Evolutionary conservation across 345 rosid species (phyloP).

Genomic region (Bretschneidera sinensis): DNA sequence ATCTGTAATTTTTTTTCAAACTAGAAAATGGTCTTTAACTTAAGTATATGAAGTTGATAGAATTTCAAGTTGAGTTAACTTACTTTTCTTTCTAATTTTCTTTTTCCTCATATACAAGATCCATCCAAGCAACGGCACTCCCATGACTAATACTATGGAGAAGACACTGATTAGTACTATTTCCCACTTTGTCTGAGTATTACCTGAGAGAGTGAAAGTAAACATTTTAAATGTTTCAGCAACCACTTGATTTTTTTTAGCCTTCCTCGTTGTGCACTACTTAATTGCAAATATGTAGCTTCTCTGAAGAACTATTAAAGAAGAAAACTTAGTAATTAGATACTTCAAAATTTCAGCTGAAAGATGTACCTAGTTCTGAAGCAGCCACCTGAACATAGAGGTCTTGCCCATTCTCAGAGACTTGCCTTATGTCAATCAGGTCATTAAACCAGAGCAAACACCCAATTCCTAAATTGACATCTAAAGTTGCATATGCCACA

Average conservation of each 20-base stretch:
- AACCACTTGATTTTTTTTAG: too few relatives aligned
- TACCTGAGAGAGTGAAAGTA: not conserved
- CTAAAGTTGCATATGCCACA: too few relatives aligned
- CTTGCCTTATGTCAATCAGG: slow-evolving; percentile 21
- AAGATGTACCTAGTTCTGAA: slow-evolving; percentile 21
- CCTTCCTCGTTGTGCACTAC: too few relatives aligned
- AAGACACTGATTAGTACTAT: too few relatives aligned
- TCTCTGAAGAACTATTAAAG: too few relatives aligned
- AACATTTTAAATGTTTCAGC: not conserved
- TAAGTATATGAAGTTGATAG: too few relatives aligned
- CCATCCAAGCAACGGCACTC: not conserved
- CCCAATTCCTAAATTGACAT: slow-evolving; percentile 19
- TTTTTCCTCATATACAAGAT: not conserved
- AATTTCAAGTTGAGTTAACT: not conserved
- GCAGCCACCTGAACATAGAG: slow-evolving; percentile 21
- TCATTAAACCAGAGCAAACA: slow-evolving; percentile 35
- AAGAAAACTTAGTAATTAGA: not conserved
- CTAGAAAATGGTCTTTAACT: too few relatives aligned
- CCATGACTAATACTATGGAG: not conserved
- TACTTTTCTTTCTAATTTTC: slow-evolving; percentile 7
- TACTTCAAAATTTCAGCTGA: not conserved
- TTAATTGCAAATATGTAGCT: not conserved
- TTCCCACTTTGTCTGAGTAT: too few relatives aligned
- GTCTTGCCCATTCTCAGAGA: slow-evolving; percentile 14
- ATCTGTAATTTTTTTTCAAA: not conserved